Evolutionary conservation across 495 filamentous ascomycete species (phyloP), one percentile per base, ranked within the genome.

Genomic region (Penicillium coffeae): DNA sequence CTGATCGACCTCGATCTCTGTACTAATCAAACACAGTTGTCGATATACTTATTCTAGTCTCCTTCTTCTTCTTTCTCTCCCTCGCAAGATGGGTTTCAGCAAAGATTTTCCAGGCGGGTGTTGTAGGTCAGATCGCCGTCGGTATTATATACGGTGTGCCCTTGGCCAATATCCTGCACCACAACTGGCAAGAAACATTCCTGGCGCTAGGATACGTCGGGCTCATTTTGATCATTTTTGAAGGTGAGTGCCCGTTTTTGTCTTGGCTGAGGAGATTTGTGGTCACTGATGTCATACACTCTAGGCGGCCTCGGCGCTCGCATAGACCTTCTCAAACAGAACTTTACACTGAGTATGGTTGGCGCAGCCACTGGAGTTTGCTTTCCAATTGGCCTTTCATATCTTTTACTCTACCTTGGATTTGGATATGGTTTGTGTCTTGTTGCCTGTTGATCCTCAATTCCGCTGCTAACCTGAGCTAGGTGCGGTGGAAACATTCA

Each of bases 401-500:
- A 66, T 41, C 46, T 64, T 10, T 21, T 68, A 9, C 52, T 66
- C 0, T 66, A 63, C 27, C 36, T 68, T 6, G 63, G 65, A 0
- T 69, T 54, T 40, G 61, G 63, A 33, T 66, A 63, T 56, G 57
- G 64, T 67, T 30, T 38, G 42, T 49, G 34, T 37, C 36, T 16
- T 13, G 37, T 19, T 1, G 39, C n/a, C 34, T 21, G 3, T 8
- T 7, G 2, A 8, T 35, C 22, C n/a, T n/a, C n/a, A n/a, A n/a
- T n/a, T n/a, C 22, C 16, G 27, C 8, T 21, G 15, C 41, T 9
- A 14, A 43, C 45, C 39, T 53, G 47, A 50, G 14, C 10, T n/a
- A 67, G 64, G 61, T 3, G 56, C 63, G 6, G 65, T 69, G 13
- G 65, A 69, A 40, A 69, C 65, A 1, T 69, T 69, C 45, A 69